Evolutionary conservation across 176 grass and related monocot species (phyloP).

Genomic region (Phoenix dactylifera): DNA sequence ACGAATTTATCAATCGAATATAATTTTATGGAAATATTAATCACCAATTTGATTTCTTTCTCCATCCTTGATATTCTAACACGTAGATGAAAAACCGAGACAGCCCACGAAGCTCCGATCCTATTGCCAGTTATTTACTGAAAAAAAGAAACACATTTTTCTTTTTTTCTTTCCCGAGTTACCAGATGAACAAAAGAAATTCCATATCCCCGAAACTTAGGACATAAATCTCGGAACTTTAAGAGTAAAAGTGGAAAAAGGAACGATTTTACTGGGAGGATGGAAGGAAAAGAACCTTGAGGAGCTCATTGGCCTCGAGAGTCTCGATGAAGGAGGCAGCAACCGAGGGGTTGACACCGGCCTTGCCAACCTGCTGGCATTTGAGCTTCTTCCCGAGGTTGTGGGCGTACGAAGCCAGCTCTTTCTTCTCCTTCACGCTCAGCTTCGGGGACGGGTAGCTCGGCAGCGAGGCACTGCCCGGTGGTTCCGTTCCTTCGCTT

Average conservation of each 20-base stretch:
- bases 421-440: conserved; percentile 89
- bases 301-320: conserved; percentile 91
- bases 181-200: too few relatives aligned
- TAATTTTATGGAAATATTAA: too few relatives aligned
- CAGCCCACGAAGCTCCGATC: too few relatives aligned
- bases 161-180: too few relatives aligned
- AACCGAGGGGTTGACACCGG: conserved; percentile 58
- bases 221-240: neutral
- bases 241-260: neutral
- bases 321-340: conserved; percentile 59
- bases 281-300: conserved; percentile 40
- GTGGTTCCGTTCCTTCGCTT: neutral
- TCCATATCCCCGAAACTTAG: too few relatives aligned
- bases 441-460: conserved; percentile 51
- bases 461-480: conserved; percentile 16
- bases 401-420: conserved; percentile 78
- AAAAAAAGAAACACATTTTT: too few relatives aligned
- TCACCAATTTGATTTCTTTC: too few relatives aligned
- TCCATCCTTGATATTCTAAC: too few relatives aligned
- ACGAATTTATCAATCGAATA: too few relatives aligned
- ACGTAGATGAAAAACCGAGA: too few relatives aligned
- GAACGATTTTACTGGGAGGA: neutral
- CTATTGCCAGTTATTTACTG: too few relatives aligned
- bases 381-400: conserved; percentile 87
- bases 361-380: conserved; percentile 84